Evolutionary conservation across 2,329 filamentous ascomycete genomes (phyloP), one percentile per base, ranked within the genome.

Genomic region (Conoideocrella luteorostrata): DNA sequence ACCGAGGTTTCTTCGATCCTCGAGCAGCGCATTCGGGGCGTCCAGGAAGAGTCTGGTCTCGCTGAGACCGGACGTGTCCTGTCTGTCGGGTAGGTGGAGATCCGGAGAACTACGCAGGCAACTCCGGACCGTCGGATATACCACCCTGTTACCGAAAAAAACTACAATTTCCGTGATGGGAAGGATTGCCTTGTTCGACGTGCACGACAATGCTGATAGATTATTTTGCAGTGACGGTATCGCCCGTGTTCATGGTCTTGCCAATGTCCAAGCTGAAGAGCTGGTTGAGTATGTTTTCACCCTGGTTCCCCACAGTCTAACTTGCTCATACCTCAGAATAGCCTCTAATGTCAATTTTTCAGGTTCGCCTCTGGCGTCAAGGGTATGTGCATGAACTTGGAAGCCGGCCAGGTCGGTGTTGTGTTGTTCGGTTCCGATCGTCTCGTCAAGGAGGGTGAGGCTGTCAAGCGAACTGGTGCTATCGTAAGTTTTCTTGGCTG

Each of bases 301-400:
- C 32, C 45, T 24, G 13, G 15, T 21, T 42, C 26, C 7, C 12
- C 36, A 13, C 10, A 22, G 22, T 23, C 9, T 18, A 11, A 11
- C 37, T 41, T 20, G 41, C 20, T n/a, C 5, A 7, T 47, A 36
- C 45, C 42, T 34, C 26, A 37, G 43, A 44, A 21, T 44, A 6
- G 23, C 37, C 46, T 36, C 50, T 61, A 55, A 58, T 43, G n/a
- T 26, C 5, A 21, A 11, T 21, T n/a, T 13, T 47, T 38, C 21
- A 96, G 90, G 80, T 98, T 98, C 79, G 88, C 93, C 65, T 98
- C 93, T 57, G 93, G 93, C 72, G 93, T 97, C 75, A 97, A 97
- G 85, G 93, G 93, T 73, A 98, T 98, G 93, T 97, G 91, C 88
- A 97, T 98, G 91, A 98, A 98, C 87, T 84, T 98, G 75, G 93